phyloP scores from a whole-genome alignment of 106 monocot species.

The Platanthera zijinensis region DNA sequence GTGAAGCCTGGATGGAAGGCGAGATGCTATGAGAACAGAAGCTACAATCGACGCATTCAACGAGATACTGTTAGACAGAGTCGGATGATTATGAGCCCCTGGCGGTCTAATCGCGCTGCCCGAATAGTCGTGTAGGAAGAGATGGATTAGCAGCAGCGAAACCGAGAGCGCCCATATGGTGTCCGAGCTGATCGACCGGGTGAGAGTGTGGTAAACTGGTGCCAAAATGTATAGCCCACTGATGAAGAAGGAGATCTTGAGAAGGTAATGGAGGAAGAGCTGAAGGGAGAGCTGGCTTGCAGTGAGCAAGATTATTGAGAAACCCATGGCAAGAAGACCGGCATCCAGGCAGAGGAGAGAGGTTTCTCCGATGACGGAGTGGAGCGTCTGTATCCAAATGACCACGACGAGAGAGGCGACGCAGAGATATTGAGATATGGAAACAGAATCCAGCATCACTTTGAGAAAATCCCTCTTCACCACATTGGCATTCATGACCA shows the following conservation, averaged over 20 bases:
- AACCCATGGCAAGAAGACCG: conserved; percentile 53
- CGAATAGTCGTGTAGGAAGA: conserved; percentile 90
- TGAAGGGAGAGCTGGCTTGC: conserved; percentile 32
- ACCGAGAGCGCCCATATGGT: conserved; percentile 77
- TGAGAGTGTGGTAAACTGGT: conserved; percentile 77
- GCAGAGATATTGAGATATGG: conserved; percentile 82
- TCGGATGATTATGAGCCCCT: conserved; percentile 56
- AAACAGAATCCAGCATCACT: conserved; percentile 79
- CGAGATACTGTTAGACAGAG: conserved; percentile 61
- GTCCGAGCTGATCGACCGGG: conserved; percentile 89
- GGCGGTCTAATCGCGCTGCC: conserved; percentile 61
- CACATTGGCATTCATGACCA: conserved; percentile 97
- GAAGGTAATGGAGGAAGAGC: conserved; percentile 40
- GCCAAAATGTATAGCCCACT: conserved; percentile 74
- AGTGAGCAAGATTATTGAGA: conserved; percentile 53
- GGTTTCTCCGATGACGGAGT: conserved; percentile 47
- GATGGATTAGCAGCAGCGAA: conserved; percentile 67
- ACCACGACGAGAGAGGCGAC: conserved; percentile 63
- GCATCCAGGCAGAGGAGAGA: conserved; percentile 64
- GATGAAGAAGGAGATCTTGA: conserved; percentile 74
- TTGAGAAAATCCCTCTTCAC: conserved; percentile 72
- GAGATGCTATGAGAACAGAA: conserved; percentile 85
- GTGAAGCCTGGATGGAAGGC: conserved; percentile 78
- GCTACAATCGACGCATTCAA: conserved; percentile 92
- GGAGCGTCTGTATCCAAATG: conserved; percentile 78